These are phyloP conservation scores for Fragilariopsis cylindrus DNA, from an alignment of 108 stramenopile genomes.

Conservation along the genomic window DNA sequence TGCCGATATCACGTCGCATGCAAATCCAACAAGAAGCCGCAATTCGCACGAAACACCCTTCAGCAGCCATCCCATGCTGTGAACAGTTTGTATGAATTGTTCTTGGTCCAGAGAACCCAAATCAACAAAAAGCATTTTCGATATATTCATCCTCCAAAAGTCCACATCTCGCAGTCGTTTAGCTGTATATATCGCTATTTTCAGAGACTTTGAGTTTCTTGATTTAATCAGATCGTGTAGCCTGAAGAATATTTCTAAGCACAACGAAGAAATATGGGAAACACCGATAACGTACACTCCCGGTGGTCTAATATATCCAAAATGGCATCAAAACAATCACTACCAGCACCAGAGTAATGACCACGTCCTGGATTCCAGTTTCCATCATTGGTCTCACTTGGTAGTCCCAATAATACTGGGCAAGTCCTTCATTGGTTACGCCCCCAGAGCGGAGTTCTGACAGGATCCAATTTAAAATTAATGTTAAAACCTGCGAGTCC, in stretches of 20 bases:
- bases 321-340: slow-evolving; percentile 62
- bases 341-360: slow-evolving; percentile 18
- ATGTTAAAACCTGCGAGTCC: slow-evolving; percentile 5
- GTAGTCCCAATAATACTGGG: slow-evolving; percentile 49
- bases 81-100: slow-evolving; percentile 38
- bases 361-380: slow-evolving; percentile 28
- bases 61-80: slow-evolving; percentile 71
- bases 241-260: slow-evolving; percentile 66
- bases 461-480: slow-evolving; percentile 32
- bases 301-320: slow-evolving; percentile 48
- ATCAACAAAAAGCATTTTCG: slow-evolving; percentile 14
- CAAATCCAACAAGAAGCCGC: slow-evolving; percentile 31
- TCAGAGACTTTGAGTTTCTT: slow-evolving; percentile 3
- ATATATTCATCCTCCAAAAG: slow-evolving; percentile 29
- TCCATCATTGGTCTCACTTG: slow-evolving; percentile 24
- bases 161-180: slow-evolving; percentile 38
- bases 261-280: slow-evolving; percentile 50
- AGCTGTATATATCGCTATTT: slow-evolving; percentile 28
- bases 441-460: slow-evolving; percentile 32
- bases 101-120: not conserved
- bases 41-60: slow-evolving; percentile 69
- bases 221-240: slow-evolving; percentile 30
- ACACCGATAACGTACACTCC: slow-evolving; percentile 36
- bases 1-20: not conserved
- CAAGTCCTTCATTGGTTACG: slow-evolving; percentile 36